Percentiles rank a stretch among this genome's conserved stretches.
phyloP scores from a whole-genome alignment of 208 protist genomes.

The Leishmania lainsoni region DNA sequence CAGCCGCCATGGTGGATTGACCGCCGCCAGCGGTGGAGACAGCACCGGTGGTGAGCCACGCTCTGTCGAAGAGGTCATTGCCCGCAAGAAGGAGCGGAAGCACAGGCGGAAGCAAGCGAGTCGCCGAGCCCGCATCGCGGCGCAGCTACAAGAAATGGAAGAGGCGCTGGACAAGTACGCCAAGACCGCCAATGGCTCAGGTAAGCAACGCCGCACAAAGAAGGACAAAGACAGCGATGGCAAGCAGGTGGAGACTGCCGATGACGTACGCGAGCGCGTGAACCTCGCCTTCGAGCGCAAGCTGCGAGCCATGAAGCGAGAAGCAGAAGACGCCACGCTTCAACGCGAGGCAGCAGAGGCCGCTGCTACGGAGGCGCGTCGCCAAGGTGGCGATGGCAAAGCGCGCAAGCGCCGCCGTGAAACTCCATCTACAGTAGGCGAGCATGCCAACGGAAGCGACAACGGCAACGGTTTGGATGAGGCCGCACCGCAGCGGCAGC shows the following conservation, averaged over 20 bases:
- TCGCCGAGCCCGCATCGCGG: slow-evolving; percentile 47
- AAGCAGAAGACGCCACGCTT: slow-evolving; percentile 17
- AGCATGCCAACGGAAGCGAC: not conserved
- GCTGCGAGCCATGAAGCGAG: slow-evolving; percentile 36
- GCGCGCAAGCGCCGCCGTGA: slow-evolving; percentile 22
- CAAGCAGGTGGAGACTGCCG: slow-evolving; percentile 14
- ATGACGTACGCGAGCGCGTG: slow-evolving; percentile 19
- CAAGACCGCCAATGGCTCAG: slow-evolving; percentile 33
- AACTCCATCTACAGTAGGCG: not conserved
- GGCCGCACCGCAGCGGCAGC: slow-evolving; percentile 9
- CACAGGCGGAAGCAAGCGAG: slow-evolving; percentile 68
- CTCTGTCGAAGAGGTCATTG: slow-evolving; percentile 63
- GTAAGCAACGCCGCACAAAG: slow-evolving; percentile 36
- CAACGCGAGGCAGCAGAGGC: slow-evolving; percentile 3
- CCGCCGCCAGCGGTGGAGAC: not conserved
- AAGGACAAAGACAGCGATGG: slow-evolving; percentile 17
- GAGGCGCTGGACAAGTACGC: slow-evolving; percentile 43
- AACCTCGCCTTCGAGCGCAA: slow-evolving; percentile 49
- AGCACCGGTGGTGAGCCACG: slow-evolving; percentile 12
- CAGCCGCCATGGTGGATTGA: not conserved
- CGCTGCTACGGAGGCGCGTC: not conserved
- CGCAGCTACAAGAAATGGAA: slow-evolving; percentile 44
- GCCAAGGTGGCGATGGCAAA: not conserved
- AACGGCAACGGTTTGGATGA: not conserved
- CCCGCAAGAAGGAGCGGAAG: slow-evolving; percentile 84